Base-by-base conservation (phyloP, 805 yeast genomes). In the Kodamaea laetipori region DNA sequence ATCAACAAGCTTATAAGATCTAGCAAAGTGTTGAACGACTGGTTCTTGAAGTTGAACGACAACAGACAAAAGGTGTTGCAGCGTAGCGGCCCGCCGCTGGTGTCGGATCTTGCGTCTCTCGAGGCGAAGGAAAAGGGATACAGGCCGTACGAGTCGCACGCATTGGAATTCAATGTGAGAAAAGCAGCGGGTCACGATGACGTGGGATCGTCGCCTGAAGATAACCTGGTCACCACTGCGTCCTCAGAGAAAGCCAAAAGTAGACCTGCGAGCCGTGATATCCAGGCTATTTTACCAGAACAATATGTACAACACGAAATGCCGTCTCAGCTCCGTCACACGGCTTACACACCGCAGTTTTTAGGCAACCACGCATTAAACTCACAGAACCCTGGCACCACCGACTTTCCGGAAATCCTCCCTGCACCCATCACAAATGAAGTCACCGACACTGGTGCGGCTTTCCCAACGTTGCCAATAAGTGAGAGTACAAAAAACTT, bases 401-500 rank as follows among this genome's bases (percentile, higher is more conserved):
- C 4, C 6, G 18, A 16, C 18, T 30, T 30, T 11, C 34, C 34
- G 3, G 34, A 30, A 11, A 30, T 30, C 6, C 34, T 30, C 17
- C 34, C 15, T 7, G 19, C 34, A 7, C 15, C 17, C 17, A 6
- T 17, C 10, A 17, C 10, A 3, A 13, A 6, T 15, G 34, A 30
- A 4, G 15, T 30, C 17, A 4, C 34, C 2, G 17, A 30, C 19
- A n/a, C 34, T 7, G 9, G 19, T 4, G 17, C 19, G 6, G 17
- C 11, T 6, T 30, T 13, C 19, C 19, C 34, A 15, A 23, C 30
- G 17, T 25, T 38, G 8, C 44, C 44, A 10, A 45, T 56, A 38
- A 60, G 65, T 37, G 66, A 61, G 30, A 61, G 66, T 40, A 57
- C 66, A 28, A 62, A 57, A 37, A 63, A 57, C 46, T 47, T 63